Conservation (phyloP, 2,329 filamentous ascomycete genomes). For the Ilyonectria mors-panacis region DNA sequence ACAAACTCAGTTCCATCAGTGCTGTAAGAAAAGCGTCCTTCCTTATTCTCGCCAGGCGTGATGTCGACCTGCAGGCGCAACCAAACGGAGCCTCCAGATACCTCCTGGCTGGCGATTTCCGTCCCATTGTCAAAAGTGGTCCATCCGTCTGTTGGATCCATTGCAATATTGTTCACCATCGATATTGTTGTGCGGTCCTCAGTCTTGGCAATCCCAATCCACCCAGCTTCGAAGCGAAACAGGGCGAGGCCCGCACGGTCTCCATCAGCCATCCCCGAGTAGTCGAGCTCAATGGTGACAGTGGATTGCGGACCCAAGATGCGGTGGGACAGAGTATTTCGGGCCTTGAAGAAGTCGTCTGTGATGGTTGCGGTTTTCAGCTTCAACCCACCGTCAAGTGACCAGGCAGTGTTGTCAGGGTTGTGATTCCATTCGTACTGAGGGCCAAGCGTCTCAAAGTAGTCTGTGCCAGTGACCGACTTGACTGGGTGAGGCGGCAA, state of each 20-base stretch:
- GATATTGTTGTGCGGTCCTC: not conserved
- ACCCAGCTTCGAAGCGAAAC: slow-evolving; percentile 68
- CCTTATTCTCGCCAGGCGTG: too few species aligned
- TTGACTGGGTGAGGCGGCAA: not conserved
- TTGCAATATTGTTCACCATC: not conserved
- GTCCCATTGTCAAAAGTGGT: not conserved
- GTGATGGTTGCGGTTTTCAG: slow-evolving; percentile 67
- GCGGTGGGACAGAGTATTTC: slow-evolving; percentile 65
- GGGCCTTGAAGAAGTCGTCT: slow-evolving; percentile 62
- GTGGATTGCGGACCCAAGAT: slow-evolving; percentile 61
- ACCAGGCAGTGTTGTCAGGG: slow-evolving; percentile 64
- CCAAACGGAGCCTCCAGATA: not conserved
- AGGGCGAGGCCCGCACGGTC: slow-evolving; percentile 67
- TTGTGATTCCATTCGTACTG: slow-evolving; percentile 77
- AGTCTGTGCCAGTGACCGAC: slow-evolving; percentile 52
- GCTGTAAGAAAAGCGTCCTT: not conserved
- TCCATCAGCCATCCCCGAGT: slow-evolving; percentile 63
- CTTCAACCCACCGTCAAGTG: slow-evolving; percentile 60
- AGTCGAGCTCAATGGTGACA: slow-evolving; percentile 66
- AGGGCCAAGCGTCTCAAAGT: slow-evolving; percentile 59
- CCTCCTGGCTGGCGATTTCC: not conserved
- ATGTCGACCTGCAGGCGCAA: not conserved
- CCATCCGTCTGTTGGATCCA: not conserved
- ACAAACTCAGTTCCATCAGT: not conserved
- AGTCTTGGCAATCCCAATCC: slow-evolving; percentile 60